These are phyloP conservation scores for Globisporangium recalcitrans DNA, from an alignment of 352 stramenopile genomes.

Conservation along the genomic window DNA sequence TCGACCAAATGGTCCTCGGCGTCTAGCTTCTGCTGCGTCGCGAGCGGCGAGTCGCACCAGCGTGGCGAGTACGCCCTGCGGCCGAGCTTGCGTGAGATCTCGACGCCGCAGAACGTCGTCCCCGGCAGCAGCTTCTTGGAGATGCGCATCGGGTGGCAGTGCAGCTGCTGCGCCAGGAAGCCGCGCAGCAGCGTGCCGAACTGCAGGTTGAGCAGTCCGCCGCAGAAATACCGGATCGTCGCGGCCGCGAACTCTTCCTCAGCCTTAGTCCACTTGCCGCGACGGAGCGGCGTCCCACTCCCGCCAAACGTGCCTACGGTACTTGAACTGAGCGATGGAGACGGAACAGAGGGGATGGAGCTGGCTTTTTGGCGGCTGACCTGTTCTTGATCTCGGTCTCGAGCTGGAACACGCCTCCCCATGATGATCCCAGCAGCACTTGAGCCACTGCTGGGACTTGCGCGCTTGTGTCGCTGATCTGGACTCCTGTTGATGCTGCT, in stretches of 20 bases:
- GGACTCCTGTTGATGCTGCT: too few species aligned
- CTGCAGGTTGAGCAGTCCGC: slow-evolving; percentile 56
- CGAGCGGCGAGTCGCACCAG: slow-evolving; percentile 36
- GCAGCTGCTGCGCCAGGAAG: slow-evolving; percentile 61
- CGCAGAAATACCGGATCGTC: slow-evolving; percentile 68
- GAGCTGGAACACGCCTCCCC: background rate
- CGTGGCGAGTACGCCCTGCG: slow-evolving; percentile 65
- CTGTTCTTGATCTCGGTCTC: background rate
- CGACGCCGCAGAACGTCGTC: slow-evolving; percentile 50
- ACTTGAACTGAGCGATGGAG: background rate
- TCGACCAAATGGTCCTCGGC: slow-evolving; percentile 33
- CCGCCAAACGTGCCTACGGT: background rate
- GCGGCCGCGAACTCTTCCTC: slow-evolving; percentile 63
- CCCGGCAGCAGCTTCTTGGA: slow-evolving; percentile 75
- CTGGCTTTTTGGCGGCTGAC: slow-evolving; percentile 1
- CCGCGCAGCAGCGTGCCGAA: slow-evolving; percentile 70
- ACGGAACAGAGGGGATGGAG: background rate
- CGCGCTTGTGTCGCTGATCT: background rate
- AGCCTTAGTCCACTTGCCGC: slow-evolving; percentile 67
- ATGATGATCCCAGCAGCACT: background rate
- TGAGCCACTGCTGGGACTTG: background rate
- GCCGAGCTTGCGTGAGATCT: slow-evolving; percentile 72
- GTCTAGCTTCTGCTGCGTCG: slow-evolving; percentile 32
- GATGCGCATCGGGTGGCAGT: slow-evolving; percentile 76
- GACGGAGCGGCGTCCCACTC: slow-evolving; percentile 29